Base-by-base conservation (phyloP, 257 asterid genomes). In the Petunia axillaris region DNA sequence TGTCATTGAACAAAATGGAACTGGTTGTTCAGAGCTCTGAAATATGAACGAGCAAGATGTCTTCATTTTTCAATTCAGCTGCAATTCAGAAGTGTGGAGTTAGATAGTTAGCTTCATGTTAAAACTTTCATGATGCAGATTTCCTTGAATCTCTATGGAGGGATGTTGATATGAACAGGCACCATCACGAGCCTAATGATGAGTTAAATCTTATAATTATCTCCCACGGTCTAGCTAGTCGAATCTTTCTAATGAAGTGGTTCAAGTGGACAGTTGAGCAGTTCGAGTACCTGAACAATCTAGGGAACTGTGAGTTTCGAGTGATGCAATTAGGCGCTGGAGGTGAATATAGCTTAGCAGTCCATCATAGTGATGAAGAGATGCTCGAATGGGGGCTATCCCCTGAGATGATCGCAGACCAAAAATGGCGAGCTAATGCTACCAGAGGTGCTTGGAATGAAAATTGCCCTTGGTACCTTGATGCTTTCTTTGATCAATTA, bases 201-300 rank as follows among this genome's bases (percentile, higher is more conserved):
- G 88, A 87, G 10, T 70, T 87, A 54, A 87, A 87, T 79, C 87
- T 87, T 8, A 36, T 85, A 54, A 87, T 87, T 13, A 71, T 87
- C 75, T 87, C 90, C 67, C 90, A 87, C 63, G 90, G 88, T 40
- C 81, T 87, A 11, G 85, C 90, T 36, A 55, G 85, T 53, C 87
- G 87, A 0, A 87, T 85, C 50, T 85, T 87, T 77, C 82, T 87
- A 13, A 87, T 85, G 90, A 87, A 83, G 84, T 87, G 88, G 90
- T 87, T 87, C 84, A 87, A 87, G 88, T 87, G 90, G 90, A 85
- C 90, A 9, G 87, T 83, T 1, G 85, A 85, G 59, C 90, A 87
- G 65, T 87, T 85, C 8, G 90, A 87, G 80, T 81, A 75, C 78
- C 80, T 85, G 35, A 85, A 76, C 77, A 87, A 85, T 58, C 60